Evolutionary conservation across 2,329 filamentous ascomycete species (phyloP), one percentile per base, ranked within the genome.

Genomic region (Phaeosphaeriaceae sp.): DNA sequence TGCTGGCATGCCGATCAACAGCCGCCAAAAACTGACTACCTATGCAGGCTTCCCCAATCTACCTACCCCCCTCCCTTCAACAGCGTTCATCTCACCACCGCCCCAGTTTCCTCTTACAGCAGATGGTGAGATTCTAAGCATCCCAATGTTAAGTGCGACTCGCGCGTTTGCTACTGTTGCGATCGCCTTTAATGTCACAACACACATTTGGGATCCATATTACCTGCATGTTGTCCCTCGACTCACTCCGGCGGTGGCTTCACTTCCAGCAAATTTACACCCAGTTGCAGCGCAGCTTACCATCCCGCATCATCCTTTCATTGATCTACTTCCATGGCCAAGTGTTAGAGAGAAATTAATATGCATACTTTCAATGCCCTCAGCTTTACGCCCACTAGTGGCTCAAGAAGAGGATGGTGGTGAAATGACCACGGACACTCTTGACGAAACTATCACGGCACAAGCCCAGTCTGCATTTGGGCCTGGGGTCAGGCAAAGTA

Each of bases 261-360:
- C 52, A 11, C 38, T 66, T 47, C 12, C 62, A 4, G 32, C 42
- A 28, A 74, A 79, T 30, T 79, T 82, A 70, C 78, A 74, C 26
- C 83, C 83, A 11, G 84, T 81, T 0, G 45, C 69, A 8, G 73
- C 76, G 0, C 83, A 85, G 60, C 60, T 76, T 7, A 56, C 73
- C 2, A 68, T 83, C 12, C 78, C 81, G 1, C 83, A 86, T 53
- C 83, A 85, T 56, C 82, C 83, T 1, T 49, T 84, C 11, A 64
- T 86, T 9, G 83, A 86, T 61, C 68, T 85, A 21, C 66, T 86
- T 1, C 83, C 83, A 1, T 86, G 83, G 83, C 81, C 83, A 1
- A 70, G 62, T 15, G 78, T 80, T 29, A 50, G 60, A n/a, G 50
- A 60, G 20, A 50, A 45, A 48, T 67, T 82, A 30, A 81, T 86